Conservation (phyloP, 495 filamentous ascomycete species). For the Penicillium goetzii region DNA sequence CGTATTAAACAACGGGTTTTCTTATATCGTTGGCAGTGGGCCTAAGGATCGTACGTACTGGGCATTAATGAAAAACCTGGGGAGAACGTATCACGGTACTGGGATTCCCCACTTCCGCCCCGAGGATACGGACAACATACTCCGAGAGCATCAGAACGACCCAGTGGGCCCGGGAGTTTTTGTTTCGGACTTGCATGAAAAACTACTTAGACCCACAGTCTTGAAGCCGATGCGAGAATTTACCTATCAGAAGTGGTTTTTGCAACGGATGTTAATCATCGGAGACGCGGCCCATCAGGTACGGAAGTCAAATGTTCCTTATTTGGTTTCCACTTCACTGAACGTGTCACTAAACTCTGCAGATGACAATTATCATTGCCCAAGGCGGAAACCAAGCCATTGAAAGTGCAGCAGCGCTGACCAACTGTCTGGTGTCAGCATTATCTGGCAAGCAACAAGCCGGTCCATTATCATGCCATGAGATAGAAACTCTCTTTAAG, state of each 20-base stretch:
- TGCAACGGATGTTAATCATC: conserved; percentile 16
- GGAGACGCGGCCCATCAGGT: conserved; percentile 26
- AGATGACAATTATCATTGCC: conserved; percentile 32
- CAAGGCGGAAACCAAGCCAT: conserved; percentile 43
- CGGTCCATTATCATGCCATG: background rate
- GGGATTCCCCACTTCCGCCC: too few species aligned
- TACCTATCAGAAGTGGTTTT: conserved; percentile 16
- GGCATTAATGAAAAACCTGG: conserved; percentile 1
- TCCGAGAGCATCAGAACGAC: conserved; percentile 9
- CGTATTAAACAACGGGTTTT: conserved; percentile 11
- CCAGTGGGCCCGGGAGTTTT: background rate
- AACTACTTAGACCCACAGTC: background rate
- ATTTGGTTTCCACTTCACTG: background rate
- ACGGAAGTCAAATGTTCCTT: background rate
- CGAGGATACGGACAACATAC: background rate
- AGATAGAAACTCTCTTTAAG: conserved; percentile 17
- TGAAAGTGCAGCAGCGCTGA: conserved; percentile 34
- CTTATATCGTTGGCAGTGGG: conserved; percentile 11
- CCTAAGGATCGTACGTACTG: conserved; percentile 6
- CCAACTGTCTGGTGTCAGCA: conserved; percentile 10
- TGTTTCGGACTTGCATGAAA: conserved; percentile 9
- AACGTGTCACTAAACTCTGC: background rate
- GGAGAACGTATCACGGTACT: background rate
- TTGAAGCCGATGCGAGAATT: conserved; percentile 17
- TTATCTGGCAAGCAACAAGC: background rate